phyloP scores from a whole-genome alignment of 2,329 filamentous ascomycete genomes.

The Leptographium galeiforme region DNA sequence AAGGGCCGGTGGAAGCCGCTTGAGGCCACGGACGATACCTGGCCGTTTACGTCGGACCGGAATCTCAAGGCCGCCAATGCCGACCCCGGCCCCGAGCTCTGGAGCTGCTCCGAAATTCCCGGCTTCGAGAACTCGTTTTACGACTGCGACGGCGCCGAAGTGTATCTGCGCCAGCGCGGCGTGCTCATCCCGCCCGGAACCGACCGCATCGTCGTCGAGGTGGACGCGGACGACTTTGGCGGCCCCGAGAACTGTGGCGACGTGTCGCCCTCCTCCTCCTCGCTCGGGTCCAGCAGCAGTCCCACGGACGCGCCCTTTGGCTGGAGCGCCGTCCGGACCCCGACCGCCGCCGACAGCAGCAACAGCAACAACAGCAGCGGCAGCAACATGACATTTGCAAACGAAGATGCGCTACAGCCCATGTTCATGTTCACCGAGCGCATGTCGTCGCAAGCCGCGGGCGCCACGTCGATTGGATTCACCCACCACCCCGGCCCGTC shows the following conservation, averaged over 20 bases:
- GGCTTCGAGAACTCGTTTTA: conserved; percentile 65
- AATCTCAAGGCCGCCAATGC: background rate
- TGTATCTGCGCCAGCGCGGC: conserved; percentile 52
- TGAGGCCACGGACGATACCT: background rate
- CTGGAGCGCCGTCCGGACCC: background rate
- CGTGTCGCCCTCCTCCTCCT: no score
- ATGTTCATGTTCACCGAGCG: background rate
- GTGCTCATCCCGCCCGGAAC: conserved; percentile 47
- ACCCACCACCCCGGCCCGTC: background rate
- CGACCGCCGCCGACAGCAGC: no score
- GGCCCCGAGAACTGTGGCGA: conserved; percentile 6
- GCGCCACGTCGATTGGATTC: background rate
- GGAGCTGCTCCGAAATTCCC: conserved; percentile 39
- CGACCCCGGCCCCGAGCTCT: conserved; percentile 17
- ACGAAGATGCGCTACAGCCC: background rate
- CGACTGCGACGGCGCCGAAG: conserved; percentile 63
- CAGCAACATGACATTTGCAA: background rate
- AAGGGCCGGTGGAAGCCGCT: conserved; percentile 21
- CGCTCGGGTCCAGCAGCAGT: background rate
- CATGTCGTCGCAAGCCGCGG: background rate
- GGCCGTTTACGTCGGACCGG: background rate
- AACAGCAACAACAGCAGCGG: no score
- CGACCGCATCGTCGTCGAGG: conserved; percentile 46
- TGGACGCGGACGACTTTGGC: conserved; percentile 31
- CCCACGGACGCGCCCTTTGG: background rate